Conservation (phyloP, 1,139 yeast species). For the Maudiozyma humilis region DNA sequence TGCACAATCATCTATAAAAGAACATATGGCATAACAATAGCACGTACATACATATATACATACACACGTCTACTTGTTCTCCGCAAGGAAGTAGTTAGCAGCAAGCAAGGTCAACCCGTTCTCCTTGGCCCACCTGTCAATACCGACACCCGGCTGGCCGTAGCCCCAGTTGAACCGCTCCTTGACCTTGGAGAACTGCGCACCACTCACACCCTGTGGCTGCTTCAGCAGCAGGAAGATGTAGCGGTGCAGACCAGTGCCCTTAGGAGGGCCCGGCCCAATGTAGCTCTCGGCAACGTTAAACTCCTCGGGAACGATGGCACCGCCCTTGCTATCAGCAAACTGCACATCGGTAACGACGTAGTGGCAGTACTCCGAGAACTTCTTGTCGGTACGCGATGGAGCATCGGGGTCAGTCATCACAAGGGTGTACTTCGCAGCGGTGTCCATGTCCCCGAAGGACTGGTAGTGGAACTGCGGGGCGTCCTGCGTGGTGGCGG, state of each 20-base stretch:
- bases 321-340: constrained; percentile 10
- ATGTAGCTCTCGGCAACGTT: constrained; percentile 38
- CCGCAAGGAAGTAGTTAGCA: constrained; percentile 73
- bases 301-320: constrained; percentile 11
- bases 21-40: not conserved
- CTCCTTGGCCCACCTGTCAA: constrained; percentile 61
- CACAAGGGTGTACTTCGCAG: constrained; percentile 40
- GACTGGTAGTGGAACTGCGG: constrained; percentile 40
- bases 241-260: constrained; percentile 76
- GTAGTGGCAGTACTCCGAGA: constrained; percentile 84
- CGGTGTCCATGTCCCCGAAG: constrained; percentile 3
- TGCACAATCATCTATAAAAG: too few species aligned
- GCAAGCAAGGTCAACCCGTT: constrained; percentile 61
- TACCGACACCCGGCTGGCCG: constrained; percentile 66
- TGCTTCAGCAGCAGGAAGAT: constrained; percentile 56
- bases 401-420: constrained; percentile 95
- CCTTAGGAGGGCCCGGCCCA: constrained; percentile 82
- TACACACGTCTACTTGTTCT: constrained; percentile 35
- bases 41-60: not conserved
- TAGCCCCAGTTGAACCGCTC: constrained; percentile 61
- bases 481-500: constrained; percentile 52
- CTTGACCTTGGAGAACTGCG: constrained; percentile 24
- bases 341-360: constrained; percentile 52
- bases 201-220: too few species aligned
- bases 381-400: constrained; percentile 63